phyloP scores from a whole-genome alignment of 2,329 filamentous ascomycete species.

The Scedosporium aurantiacum region DNA sequence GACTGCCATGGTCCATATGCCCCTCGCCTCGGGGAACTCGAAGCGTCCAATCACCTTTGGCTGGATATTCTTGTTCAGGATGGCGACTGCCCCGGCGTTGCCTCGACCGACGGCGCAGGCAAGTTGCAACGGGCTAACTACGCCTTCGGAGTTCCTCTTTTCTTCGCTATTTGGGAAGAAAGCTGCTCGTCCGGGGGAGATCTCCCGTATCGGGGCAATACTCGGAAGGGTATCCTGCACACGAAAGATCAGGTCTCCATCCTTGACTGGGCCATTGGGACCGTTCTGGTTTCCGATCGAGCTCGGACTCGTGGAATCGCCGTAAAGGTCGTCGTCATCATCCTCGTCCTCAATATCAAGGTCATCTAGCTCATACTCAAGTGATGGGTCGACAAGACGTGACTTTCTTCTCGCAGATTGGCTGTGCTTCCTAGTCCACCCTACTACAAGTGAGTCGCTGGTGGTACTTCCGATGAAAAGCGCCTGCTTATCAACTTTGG shows the following conservation, averaged over 20 bases:
- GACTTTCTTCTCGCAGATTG: slow-evolving; percentile 54
- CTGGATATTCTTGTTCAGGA: slow-evolving; percentile 68
- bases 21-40: slow-evolving; percentile 60
- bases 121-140: slow-evolving; percentile 35
- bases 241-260: slow-evolving; percentile 60
- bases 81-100: slow-evolving; percentile 57
- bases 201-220: slow-evolving; percentile 67
- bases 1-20: slow-evolving; percentile 70
- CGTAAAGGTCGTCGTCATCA: slow-evolving; percentile 48
- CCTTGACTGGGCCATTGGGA: slow-evolving; percentile 29
- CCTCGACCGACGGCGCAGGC: slow-evolving; percentile 52
- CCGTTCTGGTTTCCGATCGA: slow-evolving; percentile 19
- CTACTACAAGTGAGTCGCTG: slow-evolving; percentile 68
- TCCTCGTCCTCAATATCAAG: slow-evolving; percentile 47
- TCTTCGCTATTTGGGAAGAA: slow-evolving; percentile 33
- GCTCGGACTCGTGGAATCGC: slow-evolving; percentile 29
- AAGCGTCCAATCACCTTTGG: slow-evolving; percentile 60
- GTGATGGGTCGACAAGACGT: slow-evolving; percentile 42
- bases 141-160: slow-evolving; percentile 30
- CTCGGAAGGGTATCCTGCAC: slow-evolving; percentile 68
- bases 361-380: slow-evolving; percentile 39
- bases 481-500: slow-evolving; percentile 53
- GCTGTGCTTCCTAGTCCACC: slow-evolving; percentile 60
- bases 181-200: slow-evolving; percentile 54
- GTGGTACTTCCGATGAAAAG: slow-evolving; percentile 82